These are phyloP conservation scores for Earliella scabrosa DNA, from an alignment of 1,284 basidiomycete species.

Conservation along the genomic window DNA sequence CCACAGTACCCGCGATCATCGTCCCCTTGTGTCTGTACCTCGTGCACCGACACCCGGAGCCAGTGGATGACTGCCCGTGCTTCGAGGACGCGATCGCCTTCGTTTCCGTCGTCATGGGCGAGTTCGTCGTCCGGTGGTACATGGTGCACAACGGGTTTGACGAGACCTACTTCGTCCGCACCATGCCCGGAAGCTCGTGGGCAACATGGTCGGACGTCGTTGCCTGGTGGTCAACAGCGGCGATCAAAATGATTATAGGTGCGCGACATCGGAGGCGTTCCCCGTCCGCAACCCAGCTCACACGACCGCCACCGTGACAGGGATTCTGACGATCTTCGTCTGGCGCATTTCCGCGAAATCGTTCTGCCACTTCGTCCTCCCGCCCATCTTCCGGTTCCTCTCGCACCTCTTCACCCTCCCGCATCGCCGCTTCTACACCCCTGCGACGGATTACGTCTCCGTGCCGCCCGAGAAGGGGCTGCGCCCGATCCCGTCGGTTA, in stretches of 20 bases:
- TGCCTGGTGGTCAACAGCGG: conserved; percentile 60
- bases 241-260: conserved; percentile 68
- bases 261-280: conserved; percentile 24
- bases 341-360: conserved; percentile 89
- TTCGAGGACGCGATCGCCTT: conserved; percentile 98
- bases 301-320: too few species aligned
- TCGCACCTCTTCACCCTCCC: conserved; percentile 70
- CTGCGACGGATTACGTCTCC: conserved; percentile 83
- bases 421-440: conserved; percentile 82
- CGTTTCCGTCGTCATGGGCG: conserved; percentile 82
- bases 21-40: conserved; percentile 72
- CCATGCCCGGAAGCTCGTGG: conserved; percentile 65
- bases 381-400: conserved; percentile 80
- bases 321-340: conserved; percentile 75
- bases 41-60: conserved; percentile 90
- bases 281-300: too few species aligned
- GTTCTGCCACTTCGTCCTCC: conserved; percentile 72
- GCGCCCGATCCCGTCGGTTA: conserved; percentile 82
- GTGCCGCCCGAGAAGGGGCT: conserved; percentile 66
- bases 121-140: conserved; percentile 73
- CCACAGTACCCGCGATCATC: conserved; percentile 68
- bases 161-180: conserved; percentile 34
- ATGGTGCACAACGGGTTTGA: conserved; percentile 43
- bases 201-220: conserved; percentile 51
- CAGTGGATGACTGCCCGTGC: conserved; percentile 96